A percentile compares a stretch with the other conserved stretches of the same genome.
Evolutionary conservation across 2,329 filamentous ascomycete species (phyloP).

Genomic region (Biscogniauxia mediterranea): DNA sequence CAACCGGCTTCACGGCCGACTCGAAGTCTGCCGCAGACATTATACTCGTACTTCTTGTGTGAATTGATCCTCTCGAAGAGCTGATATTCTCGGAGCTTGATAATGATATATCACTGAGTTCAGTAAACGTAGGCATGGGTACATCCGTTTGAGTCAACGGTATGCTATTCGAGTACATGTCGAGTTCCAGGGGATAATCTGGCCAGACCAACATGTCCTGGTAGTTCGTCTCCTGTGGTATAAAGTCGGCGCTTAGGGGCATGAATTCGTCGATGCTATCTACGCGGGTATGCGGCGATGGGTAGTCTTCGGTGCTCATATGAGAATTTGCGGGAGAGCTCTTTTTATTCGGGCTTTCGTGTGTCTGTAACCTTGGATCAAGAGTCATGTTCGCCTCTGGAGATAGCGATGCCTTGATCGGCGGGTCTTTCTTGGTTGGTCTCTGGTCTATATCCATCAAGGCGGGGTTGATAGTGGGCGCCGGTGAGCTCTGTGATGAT

Average conservation of each 20-base stretch:
- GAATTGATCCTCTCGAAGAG: slow-evolving; percentile 43
- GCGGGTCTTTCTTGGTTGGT: slow-evolving; percentile 25
- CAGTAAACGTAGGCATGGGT: slow-evolving; percentile 37
- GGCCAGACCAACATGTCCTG: slow-evolving; percentile 45
- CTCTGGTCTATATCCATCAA: slow-evolving; percentile 38
- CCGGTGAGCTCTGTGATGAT: slow-evolving; percentile 19
- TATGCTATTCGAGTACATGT: slow-evolving; percentile 38
- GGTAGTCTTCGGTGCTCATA: slow-evolving; percentile 34
- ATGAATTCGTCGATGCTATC: slow-evolving; percentile 44
- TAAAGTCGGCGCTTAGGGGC: slow-evolving; percentile 36
- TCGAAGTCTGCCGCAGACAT: slow-evolving; percentile 42
- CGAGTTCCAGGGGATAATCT: slow-evolving; percentile 43
- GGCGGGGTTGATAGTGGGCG: slow-evolving; percentile 31
- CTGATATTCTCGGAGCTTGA: slow-evolving; percentile 43
- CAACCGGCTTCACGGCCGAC: slow-evolving; percentile 30
- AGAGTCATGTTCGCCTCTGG: slow-evolving; percentile 29
- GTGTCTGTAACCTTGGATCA: slow-evolving; percentile 33
- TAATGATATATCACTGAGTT: slow-evolving; percentile 42
- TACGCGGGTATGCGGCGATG: slow-evolving; percentile 37
- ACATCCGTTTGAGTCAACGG: slow-evolving; percentile 36
- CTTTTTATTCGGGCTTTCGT: slow-evolving; percentile 26
- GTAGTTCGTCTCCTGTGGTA: slow-evolving; percentile 37
- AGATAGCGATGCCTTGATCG: slow-evolving; percentile 28
- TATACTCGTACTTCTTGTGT: slow-evolving; percentile 48
- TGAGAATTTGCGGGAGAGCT: slow-evolving; percentile 35